Evolutionary conservation across 305 asterid genomes (phyloP), one percentile per base, ranked within the genome.

Genomic region (Plantago coronopus): DNA sequence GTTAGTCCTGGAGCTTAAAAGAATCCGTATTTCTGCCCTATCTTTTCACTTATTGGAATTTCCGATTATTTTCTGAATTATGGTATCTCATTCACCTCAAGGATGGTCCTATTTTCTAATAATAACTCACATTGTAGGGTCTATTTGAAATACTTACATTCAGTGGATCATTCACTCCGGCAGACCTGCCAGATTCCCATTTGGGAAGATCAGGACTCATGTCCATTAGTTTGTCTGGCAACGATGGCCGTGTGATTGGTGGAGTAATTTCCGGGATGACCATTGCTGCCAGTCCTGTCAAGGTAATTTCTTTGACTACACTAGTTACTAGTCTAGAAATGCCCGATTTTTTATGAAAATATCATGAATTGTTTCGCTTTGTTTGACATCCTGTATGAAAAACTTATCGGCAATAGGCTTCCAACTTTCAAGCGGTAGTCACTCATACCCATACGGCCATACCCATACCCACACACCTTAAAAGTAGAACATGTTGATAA

Each of bases 201-300:
- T 55, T 61, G 3, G 81, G 85, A 45, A 76, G 87, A 72, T 74
- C 83, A 3, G 90, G 93, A 57, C 81, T 76, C 43, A 75, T 88
- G 91, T 82, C 84, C 72, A 82, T 86, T 46, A 75, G 87, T 67
- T 54, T 88, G 78, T 88, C 95, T 11, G 86, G 95, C 59, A 80
- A 87, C 7, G 95, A 88, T 72, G 95, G 95, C 22, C 95, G 95
- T 47, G 95, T 88, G 16, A 76, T 88, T 16, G 96, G 96, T 27
- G 96, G 94, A 40, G 72, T 72, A 48, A 77, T 88, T 53, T 83
- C 88, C 19, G 96, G 96, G 38, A 62, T 79, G 45, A 77, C 89
- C 20, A 64, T 76, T 37, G 96, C 95, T 16, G 96, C 96, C 65
- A 75, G 74, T 64, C 86, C 85, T 18, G 89, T 88, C 18, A 84